Evolutionary conservation across 2,329 filamentous ascomycete genomes (phyloP), one percentile per base, ranked within the genome.

Genomic region (Phoma herbarum): DNA sequence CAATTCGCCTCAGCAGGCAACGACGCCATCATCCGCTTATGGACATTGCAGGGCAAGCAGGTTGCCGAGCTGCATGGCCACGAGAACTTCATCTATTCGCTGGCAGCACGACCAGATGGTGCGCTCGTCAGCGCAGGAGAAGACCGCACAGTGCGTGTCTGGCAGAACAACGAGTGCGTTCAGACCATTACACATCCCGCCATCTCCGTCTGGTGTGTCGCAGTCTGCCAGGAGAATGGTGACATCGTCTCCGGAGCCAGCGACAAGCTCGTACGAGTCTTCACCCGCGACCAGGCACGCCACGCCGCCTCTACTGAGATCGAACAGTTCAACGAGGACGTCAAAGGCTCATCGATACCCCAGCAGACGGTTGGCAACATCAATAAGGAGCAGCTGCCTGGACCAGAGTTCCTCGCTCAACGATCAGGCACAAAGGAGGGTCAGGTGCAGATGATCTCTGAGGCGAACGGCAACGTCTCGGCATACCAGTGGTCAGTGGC

Each of bases 151-250:
- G 87, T 96, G 31, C 86, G 92, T 51, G 82, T 99, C 73, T 99
- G 96, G 95, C 89, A 86, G 66, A 91, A 90, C 43, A 85, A 82
- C 14, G 84, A 93, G 56, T 98, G 94, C 74, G 80, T 97, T 44
- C 95, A 99, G 77, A 97, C 94, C 37, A 98, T 99, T 64, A 97
- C 94, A 1, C 93, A 97, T 71, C 95, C 95, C 11, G 95, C 95
- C 10, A 96, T 98, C 54, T 98, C 94, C 0, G 93, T 99, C 5
- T 99, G 95, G 95, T 84, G 87, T 14, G 92, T 99, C 18, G 91
- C 93, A n/a, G 90, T 86, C 11, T 95, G 91, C 71, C 73, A 84
- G 0, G 87, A 92, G 62, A 96, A 86, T 46, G 94, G 95, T 22
- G 96, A 99, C 70, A 94, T 99, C 60, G 92, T 92, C n/a, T 91